Evolutionary conservation across 129 eudicot species (phyloP).

Genomic region (carrot (Daucus carota)): DNA sequence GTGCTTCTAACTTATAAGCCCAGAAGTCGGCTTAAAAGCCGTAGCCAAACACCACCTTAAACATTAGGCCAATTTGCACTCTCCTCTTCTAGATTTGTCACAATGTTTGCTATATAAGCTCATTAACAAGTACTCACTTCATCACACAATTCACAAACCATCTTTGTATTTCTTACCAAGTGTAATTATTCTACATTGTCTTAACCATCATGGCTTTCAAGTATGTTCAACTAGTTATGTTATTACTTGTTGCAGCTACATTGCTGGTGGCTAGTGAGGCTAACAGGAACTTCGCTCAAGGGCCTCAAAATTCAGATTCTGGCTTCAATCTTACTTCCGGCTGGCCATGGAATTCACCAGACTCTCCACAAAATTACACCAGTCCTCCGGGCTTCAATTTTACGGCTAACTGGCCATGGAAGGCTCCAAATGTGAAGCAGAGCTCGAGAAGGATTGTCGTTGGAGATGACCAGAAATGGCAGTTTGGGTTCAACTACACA

Average conservation of each 20-base stretch:
- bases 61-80: neutral
- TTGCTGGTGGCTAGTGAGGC: conserved; percentile 13
- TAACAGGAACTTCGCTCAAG: neutral
- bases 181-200: neutral
- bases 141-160: neutral
- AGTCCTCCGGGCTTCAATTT: neutral
- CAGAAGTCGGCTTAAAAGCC: too few species aligned
- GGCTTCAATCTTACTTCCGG: neutral
- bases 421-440: conserved; percentile 8
- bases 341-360: neutral
- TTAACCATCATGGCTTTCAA: neutral
- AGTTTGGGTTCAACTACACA: conserved; percentile 44
- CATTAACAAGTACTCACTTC: neutral
- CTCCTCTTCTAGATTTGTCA: neutral
- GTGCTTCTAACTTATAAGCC: too few species aligned
- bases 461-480: conserved; percentile 43
- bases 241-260: neutral
- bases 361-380: conserved; percentile 1
- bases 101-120: neutral
- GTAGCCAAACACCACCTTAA: too few species aligned
- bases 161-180: neutral
- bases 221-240: neutral
- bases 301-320: neutral
- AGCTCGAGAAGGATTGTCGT: conserved; percentile 25
- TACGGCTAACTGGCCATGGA: conserved; percentile 18